Evolutionary conservation across 225 moss, liverwort and hornwort genomes (phyloP).

Genomic region (Marchantia polymorpha): DNA sequence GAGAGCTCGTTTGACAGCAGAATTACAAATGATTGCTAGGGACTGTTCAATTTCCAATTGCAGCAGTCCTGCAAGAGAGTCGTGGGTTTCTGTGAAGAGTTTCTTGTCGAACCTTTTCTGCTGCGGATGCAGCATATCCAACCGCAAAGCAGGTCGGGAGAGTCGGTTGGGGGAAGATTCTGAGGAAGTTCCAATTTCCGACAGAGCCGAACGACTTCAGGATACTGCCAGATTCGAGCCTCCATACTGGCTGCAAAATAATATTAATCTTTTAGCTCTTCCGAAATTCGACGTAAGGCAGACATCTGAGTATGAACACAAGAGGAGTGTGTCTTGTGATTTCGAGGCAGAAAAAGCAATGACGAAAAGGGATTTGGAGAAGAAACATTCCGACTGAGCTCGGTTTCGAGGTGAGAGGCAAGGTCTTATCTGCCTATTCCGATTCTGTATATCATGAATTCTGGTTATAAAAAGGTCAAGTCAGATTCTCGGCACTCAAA

Average conservation of each 20-base stretch:
- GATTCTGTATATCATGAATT: no score
- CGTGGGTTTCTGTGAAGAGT: not conserved
- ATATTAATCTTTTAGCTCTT: not conserved
- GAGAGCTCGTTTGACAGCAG: not conserved
- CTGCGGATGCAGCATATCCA: not conserved
- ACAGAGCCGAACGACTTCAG: not conserved
- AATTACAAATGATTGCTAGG: not conserved
- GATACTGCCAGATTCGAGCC: not conserved
- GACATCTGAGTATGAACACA: not conserved
- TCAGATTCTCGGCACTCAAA: no score
- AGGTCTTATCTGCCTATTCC: no score
- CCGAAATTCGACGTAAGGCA: not conserved
- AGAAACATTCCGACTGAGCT: not conserved
- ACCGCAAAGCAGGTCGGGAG: not conserved
- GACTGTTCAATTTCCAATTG: not conserved
- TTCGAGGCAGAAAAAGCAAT: slow-evolving; percentile 1
- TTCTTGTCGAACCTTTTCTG: not conserved
- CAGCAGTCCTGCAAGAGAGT: not conserved
- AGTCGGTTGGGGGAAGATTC: not conserved
- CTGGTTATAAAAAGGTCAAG: no score
- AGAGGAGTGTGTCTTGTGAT: not conserved
- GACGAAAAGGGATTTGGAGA: not conserved
- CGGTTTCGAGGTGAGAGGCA: no score
- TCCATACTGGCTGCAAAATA: not conserved
- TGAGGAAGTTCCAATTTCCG: not conserved